Evolutionary conservation across 805 yeast genomes (phyloP), one percentile per base, ranked within the genome.

Genomic region (Candida verbasci): DNA sequence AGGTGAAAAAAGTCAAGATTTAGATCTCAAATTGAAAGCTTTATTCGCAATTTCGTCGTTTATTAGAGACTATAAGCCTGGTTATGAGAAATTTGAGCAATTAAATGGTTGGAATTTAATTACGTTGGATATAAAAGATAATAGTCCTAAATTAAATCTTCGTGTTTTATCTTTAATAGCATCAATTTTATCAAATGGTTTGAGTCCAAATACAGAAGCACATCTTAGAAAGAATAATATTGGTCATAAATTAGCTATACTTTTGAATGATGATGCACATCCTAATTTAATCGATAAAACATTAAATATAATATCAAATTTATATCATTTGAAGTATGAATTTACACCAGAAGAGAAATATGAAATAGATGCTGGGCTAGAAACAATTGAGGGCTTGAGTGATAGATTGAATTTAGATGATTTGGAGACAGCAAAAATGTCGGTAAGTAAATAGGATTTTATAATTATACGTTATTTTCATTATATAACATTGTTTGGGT

Each of bases 21-120:
- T 39, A 18, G 53, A 37, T 3, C 73, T 78, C 18, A 65, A 72
- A 35, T 56, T 74, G 23, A 89, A 89, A 55, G 79, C 86, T 0
- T 53, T 88, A 18, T 86, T 84, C 53, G 96, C 97, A 0, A 59
- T 91, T 12, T 75, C 94, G 0, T 78, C 82, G 26, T 65, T 80
- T 10, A 58, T 87, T 6, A 76, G 95, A 52, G 89, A 91, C 60
- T 80, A 78, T 51, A 58, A 62, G 18, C 61, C 60, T 0, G 82
- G 79, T 3, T 78, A 77, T 40, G 59, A 63, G 4, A 53, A 65
- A 42, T 91, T 93, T 49, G 74, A 65, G 27, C 55, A 64, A 21
- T 46, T 56, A 4, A 55, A 73, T 12, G 97, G 97, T 7, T 82
- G 94, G 82, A 61, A 64, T 4, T 48, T 74, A 11, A 51, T 82